Base-by-base conservation (phyloP, 257 asterid genomes). In the Misopates orontium region DNA sequence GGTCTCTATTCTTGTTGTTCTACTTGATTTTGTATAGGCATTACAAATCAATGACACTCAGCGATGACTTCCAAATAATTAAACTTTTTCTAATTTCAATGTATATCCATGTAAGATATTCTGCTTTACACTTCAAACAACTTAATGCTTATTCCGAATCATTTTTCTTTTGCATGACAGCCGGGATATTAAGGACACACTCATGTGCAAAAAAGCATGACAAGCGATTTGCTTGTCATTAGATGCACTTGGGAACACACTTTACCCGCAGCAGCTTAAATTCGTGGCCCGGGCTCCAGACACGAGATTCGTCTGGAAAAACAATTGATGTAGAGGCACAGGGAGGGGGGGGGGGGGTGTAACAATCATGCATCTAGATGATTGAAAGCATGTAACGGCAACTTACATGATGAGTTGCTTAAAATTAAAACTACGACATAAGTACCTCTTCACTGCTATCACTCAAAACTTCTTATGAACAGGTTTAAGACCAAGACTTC, bases 151-250 rank as follows among this genome's bases (percentile, higher is more conserved):
- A 17, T 55, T 8, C 7, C 20, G 23, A 11, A 19, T 44, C 4
- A 36, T 15, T 62, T 56, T 57, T 45, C 28, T 48, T 74, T 28
- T 15, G 60, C 77, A 67, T 62, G 71, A 39, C 71, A 64, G 41
- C 28, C 39, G 9, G 12, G 23, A 22, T 8, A 51, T 14, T 16
- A 65, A 56, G n/a, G 28, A 40, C 3, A 52, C 36, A 5, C 28
- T n/a, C n/a, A 61, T 48, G 17, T 24, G 24, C 22, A 52, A 32
- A 51, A 24, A 52, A 21, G 17, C 64, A 52, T 49, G 62, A 17
- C 36, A 40, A 10, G 54, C 54, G 20, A 60, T 21, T 60, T 13
- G 28, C 21, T 23, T 2, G 44, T 42, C 9, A 2, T 56, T 55
- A 20, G 23, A 40, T 49, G 62, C 48, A 25, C 55, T 66, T 20